phyloP scores from a whole-genome alignment of 1,284 basidiomycete species.

The Ceratobasidium sp. region DNA sequence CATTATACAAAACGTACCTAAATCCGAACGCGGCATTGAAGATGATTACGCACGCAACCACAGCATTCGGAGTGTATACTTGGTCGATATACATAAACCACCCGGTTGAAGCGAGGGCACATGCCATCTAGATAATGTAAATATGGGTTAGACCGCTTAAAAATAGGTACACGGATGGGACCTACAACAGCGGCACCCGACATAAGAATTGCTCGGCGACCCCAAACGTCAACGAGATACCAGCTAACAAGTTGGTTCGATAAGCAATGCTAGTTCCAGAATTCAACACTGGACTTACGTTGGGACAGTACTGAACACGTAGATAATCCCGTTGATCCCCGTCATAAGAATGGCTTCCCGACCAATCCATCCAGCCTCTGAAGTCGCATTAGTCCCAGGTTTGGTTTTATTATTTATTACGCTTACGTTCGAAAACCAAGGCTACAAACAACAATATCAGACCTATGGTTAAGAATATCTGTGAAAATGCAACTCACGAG shows the following conservation, averaged over 20 bases:
- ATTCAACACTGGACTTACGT: slow-evolving; percentile 66
- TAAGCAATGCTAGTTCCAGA: slow-evolving; percentile 50
- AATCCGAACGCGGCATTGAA: slow-evolving; percentile 96
- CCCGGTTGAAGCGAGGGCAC: slow-evolving; percentile 82
- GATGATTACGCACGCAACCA: slow-evolving; percentile 91
- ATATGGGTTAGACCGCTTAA: not conserved
- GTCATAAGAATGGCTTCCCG: slow-evolving; percentile 97
- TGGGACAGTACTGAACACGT: slow-evolving; percentile 84
- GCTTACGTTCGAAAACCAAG: slow-evolving; percentile 84
- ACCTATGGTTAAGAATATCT: slow-evolving; percentile 48
- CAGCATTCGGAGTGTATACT: slow-evolving; percentile 85
- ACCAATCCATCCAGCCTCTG: slow-evolving; percentile 98
- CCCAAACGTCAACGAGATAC: slow-evolving; percentile 95
- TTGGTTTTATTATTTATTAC: not conserved
- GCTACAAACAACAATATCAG: slow-evolving; percentile 60
- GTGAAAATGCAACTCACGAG: slow-evolving; percentile 69
- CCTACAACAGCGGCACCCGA: slow-evolving; percentile 88
- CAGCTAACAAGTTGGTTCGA: slow-evolving; percentile 62
- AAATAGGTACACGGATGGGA: slow-evolving; percentile 46
- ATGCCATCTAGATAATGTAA: slow-evolving; percentile 71
- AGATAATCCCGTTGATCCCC: slow-evolving; percentile 92
- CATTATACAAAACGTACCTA: slow-evolving; percentile 61
- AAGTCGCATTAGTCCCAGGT: slow-evolving; percentile 42
- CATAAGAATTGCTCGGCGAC: slow-evolving; percentile 90
- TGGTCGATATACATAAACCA: slow-evolving; percentile 96